Conservation (phyloP, 2,329 filamentous ascomycete genomes). For the Rutstroemia sp. region DNA sequence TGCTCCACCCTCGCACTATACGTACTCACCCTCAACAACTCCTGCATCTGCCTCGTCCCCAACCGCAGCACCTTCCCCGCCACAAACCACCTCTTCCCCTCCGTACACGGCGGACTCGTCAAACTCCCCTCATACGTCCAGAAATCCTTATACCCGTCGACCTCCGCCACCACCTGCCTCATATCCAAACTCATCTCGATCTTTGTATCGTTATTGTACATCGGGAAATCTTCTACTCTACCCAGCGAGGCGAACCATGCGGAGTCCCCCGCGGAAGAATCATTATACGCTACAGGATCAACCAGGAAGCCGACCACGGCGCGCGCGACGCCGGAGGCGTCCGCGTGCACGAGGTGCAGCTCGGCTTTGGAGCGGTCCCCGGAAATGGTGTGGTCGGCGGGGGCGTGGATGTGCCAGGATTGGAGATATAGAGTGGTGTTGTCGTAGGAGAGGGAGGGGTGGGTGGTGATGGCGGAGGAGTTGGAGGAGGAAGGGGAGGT, state of each 20-base stretch:
- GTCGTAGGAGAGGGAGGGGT: constrained; percentile 38
- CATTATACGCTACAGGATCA: constrained; percentile 32
- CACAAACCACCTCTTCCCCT: constrained; percentile 40
- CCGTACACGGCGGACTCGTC: constrained; percentile 40
- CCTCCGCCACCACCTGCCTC: constrained; percentile 30
- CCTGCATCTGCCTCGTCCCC: constrained; percentile 32
- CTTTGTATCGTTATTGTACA: constrained; percentile 16
- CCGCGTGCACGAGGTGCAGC: constrained; percentile 41
- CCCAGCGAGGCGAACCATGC: constrained; percentile 36
- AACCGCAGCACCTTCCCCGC: constrained; percentile 35
- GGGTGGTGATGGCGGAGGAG: constrained; percentile 22
- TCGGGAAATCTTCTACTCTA: constrained; percentile 21
- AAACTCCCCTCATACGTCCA: constrained; percentile 42
- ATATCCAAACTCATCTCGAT: background rate
- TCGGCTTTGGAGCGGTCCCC: constrained; percentile 38
- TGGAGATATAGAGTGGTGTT: constrained; percentile 40
- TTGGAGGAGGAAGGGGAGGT: constrained; percentile 31
- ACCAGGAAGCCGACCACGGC: constrained; percentile 41
- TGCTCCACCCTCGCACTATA: background rate
- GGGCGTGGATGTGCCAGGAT: constrained; percentile 45
- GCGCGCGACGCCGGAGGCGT: constrained; percentile 33
- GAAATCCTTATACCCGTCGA: constrained; percentile 35
- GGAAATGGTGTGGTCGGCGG: constrained; percentile 41
- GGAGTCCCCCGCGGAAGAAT: constrained; percentile 20
- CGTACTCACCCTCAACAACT: background rate